Base-by-base conservation (phyloP, 179 eudicot species). In the Silene noctiflora region DNA sequence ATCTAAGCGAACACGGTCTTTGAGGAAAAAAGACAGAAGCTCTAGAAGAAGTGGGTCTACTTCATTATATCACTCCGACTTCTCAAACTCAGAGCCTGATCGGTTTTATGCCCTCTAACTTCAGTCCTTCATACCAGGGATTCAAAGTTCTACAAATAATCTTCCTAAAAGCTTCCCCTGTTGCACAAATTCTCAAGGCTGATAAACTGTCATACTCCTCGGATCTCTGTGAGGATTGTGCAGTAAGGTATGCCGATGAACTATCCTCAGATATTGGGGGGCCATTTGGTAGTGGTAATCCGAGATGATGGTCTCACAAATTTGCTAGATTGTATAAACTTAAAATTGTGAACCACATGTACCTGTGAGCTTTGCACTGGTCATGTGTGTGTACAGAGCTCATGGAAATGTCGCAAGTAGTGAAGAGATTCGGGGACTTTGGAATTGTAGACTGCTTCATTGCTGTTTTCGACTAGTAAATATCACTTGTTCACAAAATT, bases 31-130 rank as follows among this genome's bases (percentile, higher is more conserved):
- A 77, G 85, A 84, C 67, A 83, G 85, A 76, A 89, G 89, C 68
- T 78, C 90, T 13, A 88, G 80, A 81, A 79, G 86, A 77, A 88
- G 87, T 6, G 85, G 81, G 42, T 86, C 88, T 44, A 83, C 81
- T 77, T 86, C 88, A 33, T 77, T 77, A 29, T 77, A 86, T 78
- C 86, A 83, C 72, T 81, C 88, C 2, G 86, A 86, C 68, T 77
- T 86, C 72, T 84, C 84, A 20, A 75, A 83, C 60, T 86, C 88
- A 25, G 88, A 86, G 65, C 81, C 81, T 56, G 86, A 85, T 79
- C 83, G 79, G 33, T 83, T 85, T 81, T 85, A 85, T 78, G 88
- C 88, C 79, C 82, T 85, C 59, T 81, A 75, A 56, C 48, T 16
- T 69, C 19, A 31, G 33, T 35, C 46, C 76, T 44, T 29, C 44